A percentile compares a stretch with the other conserved stretches of the same genome.
Conservation (phyloP, 768 basidiomycete species). For the Termitomyces sp. region DNA sequence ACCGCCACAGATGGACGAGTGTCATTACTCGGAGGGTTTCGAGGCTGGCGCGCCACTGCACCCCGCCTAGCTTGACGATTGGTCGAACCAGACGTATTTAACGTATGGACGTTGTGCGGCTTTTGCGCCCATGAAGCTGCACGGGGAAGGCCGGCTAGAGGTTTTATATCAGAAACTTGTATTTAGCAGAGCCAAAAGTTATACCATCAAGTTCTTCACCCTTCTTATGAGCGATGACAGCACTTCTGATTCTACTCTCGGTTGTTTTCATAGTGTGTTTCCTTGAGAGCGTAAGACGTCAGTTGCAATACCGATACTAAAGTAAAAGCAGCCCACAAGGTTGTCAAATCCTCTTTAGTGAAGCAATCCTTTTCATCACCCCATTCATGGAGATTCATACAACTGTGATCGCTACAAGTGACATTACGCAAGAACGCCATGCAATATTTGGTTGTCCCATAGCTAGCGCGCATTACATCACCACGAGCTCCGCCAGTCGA, state of each 20-base stretch:
- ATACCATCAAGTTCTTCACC: conserved; percentile 54
- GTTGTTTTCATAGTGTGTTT: conserved; percentile 93
- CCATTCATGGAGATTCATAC: conserved; percentile 97
- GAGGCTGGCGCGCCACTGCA: conserved; percentile 39
- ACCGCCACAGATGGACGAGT: conserved; percentile 22
- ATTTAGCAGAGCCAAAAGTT: conserved; percentile 7
- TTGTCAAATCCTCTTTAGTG: conserved; percentile 93
- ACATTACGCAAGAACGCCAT: conserved; percentile 88
- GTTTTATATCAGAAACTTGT: conserved; percentile 7
- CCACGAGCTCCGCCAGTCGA: conserved; percentile 81
- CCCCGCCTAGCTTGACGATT: conserved; percentile 39
- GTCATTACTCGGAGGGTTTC: conserved; percentile 28
- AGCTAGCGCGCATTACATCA: conserved; percentile 87
- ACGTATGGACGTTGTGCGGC: conserved; percentile 18
- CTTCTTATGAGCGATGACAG: conserved; percentile 49
- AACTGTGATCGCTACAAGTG: conserved; percentile 80
- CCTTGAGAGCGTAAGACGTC: conserved; percentile 29
- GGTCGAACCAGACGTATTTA: conserved; percentile 16
- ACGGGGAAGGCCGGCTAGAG: conserved; percentile 53
- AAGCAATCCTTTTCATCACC: conserved; percentile 98
- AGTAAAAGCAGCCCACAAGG: conserved; percentile 49
- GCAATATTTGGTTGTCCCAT: conserved; percentile 97
- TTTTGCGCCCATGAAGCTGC: conserved; percentile 60
- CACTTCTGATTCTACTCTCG: conserved; percentile 55
- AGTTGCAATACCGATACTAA: conserved; percentile 6